A percentile compares a stretch with the other conserved stretches of the same genome.
phyloP scores from a whole-genome alignment of 352 stramenopile genomes.

The Globisporangium camurandrum region DNA sequence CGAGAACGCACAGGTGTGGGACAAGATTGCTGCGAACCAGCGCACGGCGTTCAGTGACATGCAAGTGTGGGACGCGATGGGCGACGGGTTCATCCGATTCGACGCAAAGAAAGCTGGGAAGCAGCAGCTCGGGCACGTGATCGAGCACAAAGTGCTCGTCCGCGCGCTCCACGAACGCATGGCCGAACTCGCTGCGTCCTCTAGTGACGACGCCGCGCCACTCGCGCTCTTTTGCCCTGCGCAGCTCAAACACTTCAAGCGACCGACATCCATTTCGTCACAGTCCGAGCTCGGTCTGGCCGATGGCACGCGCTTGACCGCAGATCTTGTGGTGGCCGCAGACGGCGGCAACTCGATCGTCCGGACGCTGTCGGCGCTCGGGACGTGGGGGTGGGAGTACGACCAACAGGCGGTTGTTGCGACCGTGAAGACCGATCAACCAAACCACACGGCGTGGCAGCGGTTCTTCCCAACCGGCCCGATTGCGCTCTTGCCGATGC shows the following conservation, averaged over 20 bases:
- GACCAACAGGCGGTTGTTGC: constrained; percentile 89
- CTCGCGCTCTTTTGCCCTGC: constrained; percentile 68
- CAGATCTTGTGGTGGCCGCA: constrained; percentile 79
- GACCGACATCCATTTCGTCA: constrained; percentile 30
- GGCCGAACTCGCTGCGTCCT: constrained; percentile 47
- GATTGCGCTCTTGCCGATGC: constrained; percentile 85
- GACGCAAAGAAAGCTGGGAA: constrained; percentile 53
- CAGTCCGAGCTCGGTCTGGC: constrained; percentile 61
- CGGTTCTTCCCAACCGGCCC: constrained; percentile 87
- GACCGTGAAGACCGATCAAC: constrained; percentile 81
- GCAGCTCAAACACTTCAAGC: constrained; percentile 79
- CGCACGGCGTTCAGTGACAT: constrained; percentile 80
- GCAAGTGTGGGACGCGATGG: constrained; percentile 89
- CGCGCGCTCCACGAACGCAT: constrained; percentile 82
- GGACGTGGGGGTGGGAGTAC: constrained; percentile 90
- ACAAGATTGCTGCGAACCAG: constrained; percentile 46
- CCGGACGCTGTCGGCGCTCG: constrained; percentile 74
- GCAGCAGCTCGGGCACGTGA: constrained; percentile 70
- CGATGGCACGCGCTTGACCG: constrained; percentile 59
- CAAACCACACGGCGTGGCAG: constrained; percentile 86
- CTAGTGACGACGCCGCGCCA: constrained; percentile 37
- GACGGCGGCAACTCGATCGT: constrained; percentile 88
- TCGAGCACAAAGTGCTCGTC: constrained; percentile 86
- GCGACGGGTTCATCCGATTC: constrained; percentile 85
- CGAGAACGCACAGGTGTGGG: constrained; percentile 69